Base-by-base conservation (phyloP, 352 stramenopile genomes). In the Thalassiosira hispida region DNA sequence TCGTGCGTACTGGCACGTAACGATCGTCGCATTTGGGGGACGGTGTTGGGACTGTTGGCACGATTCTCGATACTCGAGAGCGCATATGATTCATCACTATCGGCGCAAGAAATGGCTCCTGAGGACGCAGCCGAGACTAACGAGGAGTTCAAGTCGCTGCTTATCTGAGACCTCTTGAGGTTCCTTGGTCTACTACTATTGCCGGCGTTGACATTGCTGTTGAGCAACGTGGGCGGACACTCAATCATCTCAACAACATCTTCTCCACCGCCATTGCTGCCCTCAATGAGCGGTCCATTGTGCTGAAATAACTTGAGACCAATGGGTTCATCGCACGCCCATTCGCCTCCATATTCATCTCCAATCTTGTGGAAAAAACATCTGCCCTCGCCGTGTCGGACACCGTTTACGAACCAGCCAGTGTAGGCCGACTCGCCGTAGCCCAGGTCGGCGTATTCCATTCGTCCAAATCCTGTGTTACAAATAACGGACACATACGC, bases 221-320 rank as follows among this genome's bases (percentile, higher is more conserved):
- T 8, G 8, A 38, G 31, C 8, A 8, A 38, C 8, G 31, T 38
- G 3, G 31, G 3, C 31, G 31, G 31, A n/a, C 16, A 18, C 42
- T 23, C 14, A 9, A 51, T 4, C 14, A 22, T 47, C 22, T 23
- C 22, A 18, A 11, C 29, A 18, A 16, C n/a, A 14, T 4, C 23
- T 23, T 40, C 18, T 18, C 23, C 60, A 23, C 0, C 53, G 18
- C 25, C 18, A 14, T 29, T 51, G n/a, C 0, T 42, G 18, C 25
- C 38, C 0, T 35, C 46, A 12, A 27, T 23, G 20, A 80, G 38
- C 22, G 72, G 53, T 18, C 72, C 72, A 27, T 71, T 18, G 40
- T 80, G 72, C 29, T 74, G 72, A 53, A 80, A 80, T 16, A 74
- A 38, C 40, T 74, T 74, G 18, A 80, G 38, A 33, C 60, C 63